These are phyloP conservation scores for Aspergillus indologenus DNA, from an alignment of 495 filamentous ascomycete species.

Conservation along the genomic window DNA sequence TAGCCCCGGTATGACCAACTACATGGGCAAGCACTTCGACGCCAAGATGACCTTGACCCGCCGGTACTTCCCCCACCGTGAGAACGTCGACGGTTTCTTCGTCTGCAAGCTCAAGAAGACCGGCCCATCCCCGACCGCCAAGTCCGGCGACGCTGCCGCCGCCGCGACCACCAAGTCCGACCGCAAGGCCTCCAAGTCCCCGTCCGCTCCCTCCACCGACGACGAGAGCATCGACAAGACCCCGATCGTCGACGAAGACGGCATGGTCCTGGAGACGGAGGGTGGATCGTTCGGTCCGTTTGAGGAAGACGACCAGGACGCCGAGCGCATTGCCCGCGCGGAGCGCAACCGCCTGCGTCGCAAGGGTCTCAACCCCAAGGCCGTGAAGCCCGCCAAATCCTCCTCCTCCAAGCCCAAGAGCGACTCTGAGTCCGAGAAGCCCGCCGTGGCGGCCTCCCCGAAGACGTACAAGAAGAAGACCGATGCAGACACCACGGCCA, in stretches of 20 bases:
- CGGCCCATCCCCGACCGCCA: constrained; percentile 63
- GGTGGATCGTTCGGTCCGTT: constrained; percentile 61
- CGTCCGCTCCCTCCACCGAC: constrained; percentile 24
- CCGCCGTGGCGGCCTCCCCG: constrained; percentile 7
- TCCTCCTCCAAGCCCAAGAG: constrained; percentile 43
- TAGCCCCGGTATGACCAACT: constrained; percentile 82
- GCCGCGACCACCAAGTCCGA: constrained; percentile 16
- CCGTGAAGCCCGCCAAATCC: constrained; percentile 27
- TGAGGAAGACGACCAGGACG: constrained; percentile 52
- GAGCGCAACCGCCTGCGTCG: constrained; percentile 55
- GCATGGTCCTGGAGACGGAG: constrained; percentile 26
- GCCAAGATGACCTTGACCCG: constrained; percentile 79
- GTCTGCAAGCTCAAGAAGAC: constrained; percentile 96
- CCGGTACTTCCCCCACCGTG: constrained; percentile 89
- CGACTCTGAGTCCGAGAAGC: constrained; percentile 20
- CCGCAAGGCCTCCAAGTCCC: constrained; percentile 17
- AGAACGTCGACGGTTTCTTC: constrained; percentile 98
- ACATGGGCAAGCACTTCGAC: constrained; percentile 86
- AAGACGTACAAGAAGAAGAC: constrained; percentile 19
- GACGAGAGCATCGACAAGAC: constrained; percentile 43
- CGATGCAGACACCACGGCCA: constrained; percentile 7
- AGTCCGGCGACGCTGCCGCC: constrained; percentile 31
- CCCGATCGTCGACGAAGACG: constrained; percentile 45
- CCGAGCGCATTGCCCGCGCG: constrained; percentile 33
- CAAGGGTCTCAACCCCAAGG: constrained; percentile 67